Percentiles rank a stretch among this genome's conserved stretches.
phyloP scores from a whole-genome alignment of 1,284 basidiomycete genomes.

The Irpex sp. region DNA sequence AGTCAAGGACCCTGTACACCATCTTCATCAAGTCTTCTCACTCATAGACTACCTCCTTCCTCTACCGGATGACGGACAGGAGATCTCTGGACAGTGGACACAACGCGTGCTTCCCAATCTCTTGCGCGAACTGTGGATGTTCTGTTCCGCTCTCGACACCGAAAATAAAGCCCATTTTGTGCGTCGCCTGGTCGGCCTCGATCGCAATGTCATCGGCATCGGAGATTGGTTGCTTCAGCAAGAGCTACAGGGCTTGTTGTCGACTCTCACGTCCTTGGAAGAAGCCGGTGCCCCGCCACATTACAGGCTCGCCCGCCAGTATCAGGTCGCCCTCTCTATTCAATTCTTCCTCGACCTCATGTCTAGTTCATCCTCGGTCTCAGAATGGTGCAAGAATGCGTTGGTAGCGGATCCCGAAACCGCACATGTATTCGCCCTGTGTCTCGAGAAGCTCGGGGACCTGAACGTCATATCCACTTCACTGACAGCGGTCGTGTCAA shows the following conservation, averaged over 20 bases:
- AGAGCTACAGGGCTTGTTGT: slow-evolving; percentile 47
- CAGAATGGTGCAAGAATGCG: slow-evolving; percentile 33
- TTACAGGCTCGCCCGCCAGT: slow-evolving; percentile 25
- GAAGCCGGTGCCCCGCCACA: slow-evolving; percentile 26
- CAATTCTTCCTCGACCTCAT: slow-evolving; percentile 38
- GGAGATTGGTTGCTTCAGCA: slow-evolving; percentile 70
- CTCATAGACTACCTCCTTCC: slow-evolving; percentile 59
- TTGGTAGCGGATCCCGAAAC: slow-evolving; percentile 21
- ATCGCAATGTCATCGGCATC: slow-evolving; percentile 52
- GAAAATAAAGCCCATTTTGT: slow-evolving; percentile 52
- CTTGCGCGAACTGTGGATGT: slow-evolving; percentile 48
- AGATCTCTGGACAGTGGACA: slow-evolving; percentile 42
- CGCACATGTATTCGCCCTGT: slow-evolving; percentile 16
- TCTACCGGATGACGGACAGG: slow-evolving; percentile 23
- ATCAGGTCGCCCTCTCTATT: slow-evolving; percentile 39
- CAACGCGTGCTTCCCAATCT: slow-evolving; percentile 52
- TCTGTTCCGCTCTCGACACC: slow-evolving; percentile 54
- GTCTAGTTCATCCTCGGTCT: slow-evolving; percentile 27
- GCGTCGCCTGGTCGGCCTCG: slow-evolving; percentile 52
- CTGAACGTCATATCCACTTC: slow-evolving; percentile 20
- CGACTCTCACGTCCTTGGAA: slow-evolving; percentile 35
- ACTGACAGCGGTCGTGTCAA: slow-evolving; percentile 24
- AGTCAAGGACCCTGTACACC: slow-evolving; percentile 51
- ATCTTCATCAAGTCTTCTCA: slow-evolving; percentile 50
- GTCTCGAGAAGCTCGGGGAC: slow-evolving; percentile 19